Base-by-base conservation (phyloP, 345 rosid genomes). In the Citrus reticulata region DNA sequence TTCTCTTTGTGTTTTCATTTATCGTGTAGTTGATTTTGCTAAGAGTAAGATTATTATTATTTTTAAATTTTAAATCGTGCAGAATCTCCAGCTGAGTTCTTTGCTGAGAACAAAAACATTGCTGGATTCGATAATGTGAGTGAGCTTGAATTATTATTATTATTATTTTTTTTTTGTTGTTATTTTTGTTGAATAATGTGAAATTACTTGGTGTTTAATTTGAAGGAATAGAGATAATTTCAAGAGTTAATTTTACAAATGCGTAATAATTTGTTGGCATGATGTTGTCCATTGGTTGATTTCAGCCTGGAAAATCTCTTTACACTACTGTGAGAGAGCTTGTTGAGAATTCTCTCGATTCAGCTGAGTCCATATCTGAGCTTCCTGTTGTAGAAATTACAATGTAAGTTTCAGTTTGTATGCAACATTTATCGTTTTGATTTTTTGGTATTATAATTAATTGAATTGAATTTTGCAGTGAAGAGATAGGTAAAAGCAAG, bases 71-170 rank as follows among this genome's bases (percentile, higher is more conserved):
- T 46, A 10, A 10, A 4, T 46, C 5, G 63, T 80, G 89, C 93
- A 95, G 98, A 93, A 89, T 95, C 97, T 78, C 99, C 97, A 22
- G 99, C 98, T 35, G 99, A 95, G 84, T 95, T 95, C 86, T 95
- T 95, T 66, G 99, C 99, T 9, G 99, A 95, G 90, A 95, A 93
- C 87, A 93, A 95, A 88, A 95, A 95, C 85, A 92, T 95, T 72
- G 98, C 99, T 75, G 99, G 99, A n/a, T 95, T 95, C 55, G 99
- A 93, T 78, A 95, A 93, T 76, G 99, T 93, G 78, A 87, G 94
- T 81, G 22, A 63, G 70, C 66, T 75, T 30, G 49, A 25, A 13
- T 46, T 46, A 3, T 42, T 11, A 11, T 46, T 46, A 0, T 42
- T 42, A 42, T 10, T 42, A 0, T 42, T 10, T 2, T 42, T 42